Evolutionary conservation across 2,329 filamentous ascomycete species (phyloP).

Genomic region (Coniella lustricola): DNA sequence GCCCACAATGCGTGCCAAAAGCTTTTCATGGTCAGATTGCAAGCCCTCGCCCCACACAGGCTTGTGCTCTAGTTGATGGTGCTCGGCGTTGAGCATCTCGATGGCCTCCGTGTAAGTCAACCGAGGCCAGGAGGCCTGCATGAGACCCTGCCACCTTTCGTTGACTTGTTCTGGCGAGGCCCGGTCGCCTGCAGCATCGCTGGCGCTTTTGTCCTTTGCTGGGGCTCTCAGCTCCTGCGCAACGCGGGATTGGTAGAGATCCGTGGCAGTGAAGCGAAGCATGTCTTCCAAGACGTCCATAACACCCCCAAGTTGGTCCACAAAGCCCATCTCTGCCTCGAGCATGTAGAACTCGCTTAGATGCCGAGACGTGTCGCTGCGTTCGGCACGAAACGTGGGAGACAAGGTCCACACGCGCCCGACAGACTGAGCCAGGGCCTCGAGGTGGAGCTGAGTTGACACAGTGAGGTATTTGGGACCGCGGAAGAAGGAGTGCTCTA

Average conservation of each 20-base stretch:
- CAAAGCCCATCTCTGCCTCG: conserved; percentile 82
- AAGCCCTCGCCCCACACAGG: conserved; percentile 69
- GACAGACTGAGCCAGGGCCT: conserved; percentile 81
- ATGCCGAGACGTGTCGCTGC: conserved; percentile 87
- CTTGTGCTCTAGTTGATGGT: conserved; percentile 56
- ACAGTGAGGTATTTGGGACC: conserved; percentile 91
- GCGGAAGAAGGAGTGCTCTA: conserved; percentile 63
- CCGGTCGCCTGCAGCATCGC: conserved; percentile 27
- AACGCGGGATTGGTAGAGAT: conserved; percentile 34
- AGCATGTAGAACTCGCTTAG: conserved; percentile 99
- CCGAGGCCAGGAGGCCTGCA: conserved; percentile 59
- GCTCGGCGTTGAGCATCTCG: conserved; percentile 54
- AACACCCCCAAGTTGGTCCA: conserved; percentile 59
- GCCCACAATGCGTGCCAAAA: conserved; percentile 57
- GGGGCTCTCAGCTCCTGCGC: conserved; percentile 35
- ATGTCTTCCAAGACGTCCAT: conserved; percentile 78
- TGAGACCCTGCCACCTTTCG: conserved; percentile 66
- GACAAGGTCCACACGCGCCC: conserved; percentile 91
- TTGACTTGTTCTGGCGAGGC: conserved; percentile 46
- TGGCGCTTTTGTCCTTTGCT: conserved; percentile 14
- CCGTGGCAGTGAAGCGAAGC: conserved; percentile 47
- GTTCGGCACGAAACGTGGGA: conserved; percentile 88
- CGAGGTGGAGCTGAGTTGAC: conserved; percentile 88
- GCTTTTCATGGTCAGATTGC: conserved; percentile 89
- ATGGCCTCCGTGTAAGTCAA: conserved; percentile 81